Percentiles rank a stretch among this genome's conserved stretches.
Evolutionary conservation across 306 rosid genomes (phyloP).

Genomic region (Vigna radiata): DNA sequence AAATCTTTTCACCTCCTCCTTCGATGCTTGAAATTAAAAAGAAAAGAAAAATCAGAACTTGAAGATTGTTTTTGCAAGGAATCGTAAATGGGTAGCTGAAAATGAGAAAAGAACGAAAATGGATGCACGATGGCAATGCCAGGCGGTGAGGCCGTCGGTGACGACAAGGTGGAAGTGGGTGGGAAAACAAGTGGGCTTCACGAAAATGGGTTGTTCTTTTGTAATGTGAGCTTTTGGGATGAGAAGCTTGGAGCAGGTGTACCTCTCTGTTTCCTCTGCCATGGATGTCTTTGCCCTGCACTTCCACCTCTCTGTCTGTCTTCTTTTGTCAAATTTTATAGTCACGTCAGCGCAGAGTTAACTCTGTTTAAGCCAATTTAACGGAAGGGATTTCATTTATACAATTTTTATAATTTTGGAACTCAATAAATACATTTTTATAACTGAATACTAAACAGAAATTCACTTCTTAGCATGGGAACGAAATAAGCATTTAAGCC

Average conservation of each 20-base stretch:
- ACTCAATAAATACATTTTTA: no score
- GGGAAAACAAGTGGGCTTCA: slow-evolving; percentile 71
- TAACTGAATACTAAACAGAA: no score
- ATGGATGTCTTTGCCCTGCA: not conserved
- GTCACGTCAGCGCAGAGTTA: no score
- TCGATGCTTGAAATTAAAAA: slow-evolving; percentile 51
- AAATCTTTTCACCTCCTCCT: slow-evolving; percentile 57
- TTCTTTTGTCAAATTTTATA: not conserved
- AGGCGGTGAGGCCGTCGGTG: slow-evolving; percentile 73
- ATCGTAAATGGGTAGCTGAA: slow-evolving; percentile 17
- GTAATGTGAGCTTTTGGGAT: slow-evolving; percentile 5
- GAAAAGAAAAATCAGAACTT: slow-evolving; percentile 1
- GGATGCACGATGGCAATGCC: slow-evolving; percentile 68
- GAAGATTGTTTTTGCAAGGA: not conserved
- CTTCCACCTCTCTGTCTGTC: not conserved
- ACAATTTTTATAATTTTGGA: no score
- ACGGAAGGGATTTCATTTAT: no score
- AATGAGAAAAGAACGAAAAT: not conserved
- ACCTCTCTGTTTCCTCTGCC: slow-evolving; percentile 50
- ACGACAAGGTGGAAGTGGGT: slow-evolving; percentile 71
- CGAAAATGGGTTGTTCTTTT: slow-evolving; percentile 55
- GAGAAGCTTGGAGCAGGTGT: slow-evolving; percentile 75
- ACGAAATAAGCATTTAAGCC: no score
- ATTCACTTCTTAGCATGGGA: no score
- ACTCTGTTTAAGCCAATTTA: no score